Evolutionary conservation across 2,329 filamentous ascomycete species (phyloP).

Genomic region (Aspergillus piperis): DNA sequence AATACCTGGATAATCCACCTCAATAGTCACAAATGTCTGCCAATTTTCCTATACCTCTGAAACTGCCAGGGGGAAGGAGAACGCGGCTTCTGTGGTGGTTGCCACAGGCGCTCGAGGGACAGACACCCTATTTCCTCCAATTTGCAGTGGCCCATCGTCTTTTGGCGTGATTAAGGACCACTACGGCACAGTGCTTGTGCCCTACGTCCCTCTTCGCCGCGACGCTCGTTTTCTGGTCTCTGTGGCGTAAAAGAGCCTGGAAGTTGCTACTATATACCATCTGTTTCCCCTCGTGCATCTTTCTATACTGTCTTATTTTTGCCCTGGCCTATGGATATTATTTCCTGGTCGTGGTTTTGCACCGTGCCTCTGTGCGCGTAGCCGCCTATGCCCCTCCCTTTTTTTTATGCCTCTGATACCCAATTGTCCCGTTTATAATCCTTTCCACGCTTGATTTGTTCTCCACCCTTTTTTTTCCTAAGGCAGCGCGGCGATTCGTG

Average conservation of each 20-base stretch:
- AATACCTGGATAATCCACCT: not conserved
- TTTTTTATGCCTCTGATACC: conserved; percentile 1
- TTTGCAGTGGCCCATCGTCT: not conserved
- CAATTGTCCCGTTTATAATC: not conserved
- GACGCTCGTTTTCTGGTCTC: not conserved
- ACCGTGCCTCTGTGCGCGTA: not conserved
- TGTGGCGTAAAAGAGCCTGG: not conserved
- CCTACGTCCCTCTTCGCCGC: not conserved
- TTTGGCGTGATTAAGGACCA: conserved; percentile 8
- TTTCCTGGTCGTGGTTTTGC: not conserved
- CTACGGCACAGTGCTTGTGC: conserved; percentile 3
- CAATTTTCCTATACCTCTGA: not conserved
- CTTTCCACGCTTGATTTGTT: not conserved
- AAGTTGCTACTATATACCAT: not conserved
- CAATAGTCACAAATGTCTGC: not conserved
- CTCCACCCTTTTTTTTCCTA: not conserved
- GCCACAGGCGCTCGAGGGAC: not conserved
- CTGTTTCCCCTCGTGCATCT: not conserved
- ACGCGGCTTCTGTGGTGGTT: not conserved
- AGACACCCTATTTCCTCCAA: not conserved
- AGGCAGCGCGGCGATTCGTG: conserved; percentile 1
- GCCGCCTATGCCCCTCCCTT: not conserved
- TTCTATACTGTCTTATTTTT: not conserved
- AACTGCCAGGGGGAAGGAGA: not conserved
- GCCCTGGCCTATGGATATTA: not conserved